Evolutionary conservation across 179 eudicot species (phyloP).

Genomic region (Sideroxylon spinosum): DNA sequence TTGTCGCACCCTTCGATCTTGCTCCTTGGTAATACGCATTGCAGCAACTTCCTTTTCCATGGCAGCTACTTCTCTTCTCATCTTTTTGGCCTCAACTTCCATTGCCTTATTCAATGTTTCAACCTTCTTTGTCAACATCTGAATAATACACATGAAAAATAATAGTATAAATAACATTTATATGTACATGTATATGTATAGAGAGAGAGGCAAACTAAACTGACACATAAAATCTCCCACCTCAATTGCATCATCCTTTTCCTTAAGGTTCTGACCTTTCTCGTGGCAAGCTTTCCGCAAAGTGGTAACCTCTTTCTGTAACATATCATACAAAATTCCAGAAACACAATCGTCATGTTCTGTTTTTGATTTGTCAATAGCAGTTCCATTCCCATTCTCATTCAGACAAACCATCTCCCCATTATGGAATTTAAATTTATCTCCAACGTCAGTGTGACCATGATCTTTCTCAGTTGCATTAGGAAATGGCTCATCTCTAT

Average conservation of each 20-base stretch:
- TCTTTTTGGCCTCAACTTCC: slow-evolving; percentile 77
- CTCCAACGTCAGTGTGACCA: slow-evolving; percentile 5
- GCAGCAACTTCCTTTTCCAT: slow-evolving; percentile 79
- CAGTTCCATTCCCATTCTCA: slow-evolving; percentile 29
- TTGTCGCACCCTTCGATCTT: slow-evolving; percentile 51
- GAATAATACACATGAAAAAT: slow-evolving; percentile 8
- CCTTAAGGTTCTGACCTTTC: slow-evolving; percentile 66
- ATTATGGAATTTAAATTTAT: too few relatives aligned
- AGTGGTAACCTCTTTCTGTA: slow-evolving; percentile 64
- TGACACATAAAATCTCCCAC: slow-evolving; percentile 24
- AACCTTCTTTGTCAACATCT: slow-evolving; percentile 77
- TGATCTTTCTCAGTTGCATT: slow-evolving; percentile 14
- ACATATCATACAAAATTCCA: slow-evolving; percentile 58
- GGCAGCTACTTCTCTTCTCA: slow-evolving; percentile 67
- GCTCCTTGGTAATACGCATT: slow-evolving; percentile 50
- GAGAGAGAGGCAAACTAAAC: not conserved
- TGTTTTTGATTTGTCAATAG: slow-evolving; percentile 28
- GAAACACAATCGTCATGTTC: slow-evolving; percentile 56
- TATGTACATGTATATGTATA: too few relatives aligned
- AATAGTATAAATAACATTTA: not conserved
- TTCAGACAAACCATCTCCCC: slow-evolving; percentile 17
- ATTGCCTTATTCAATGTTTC: slow-evolving; percentile 75
- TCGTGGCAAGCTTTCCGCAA: slow-evolving; percentile 61
- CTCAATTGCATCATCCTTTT: slow-evolving; percentile 70
- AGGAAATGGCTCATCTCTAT: slow-evolving; percentile 28